These are phyloP conservation scores for Curvularia verruculosa DNA, from an alignment of 2,329 filamentous ascomycete genomes.

Conservation along the genomic window DNA sequence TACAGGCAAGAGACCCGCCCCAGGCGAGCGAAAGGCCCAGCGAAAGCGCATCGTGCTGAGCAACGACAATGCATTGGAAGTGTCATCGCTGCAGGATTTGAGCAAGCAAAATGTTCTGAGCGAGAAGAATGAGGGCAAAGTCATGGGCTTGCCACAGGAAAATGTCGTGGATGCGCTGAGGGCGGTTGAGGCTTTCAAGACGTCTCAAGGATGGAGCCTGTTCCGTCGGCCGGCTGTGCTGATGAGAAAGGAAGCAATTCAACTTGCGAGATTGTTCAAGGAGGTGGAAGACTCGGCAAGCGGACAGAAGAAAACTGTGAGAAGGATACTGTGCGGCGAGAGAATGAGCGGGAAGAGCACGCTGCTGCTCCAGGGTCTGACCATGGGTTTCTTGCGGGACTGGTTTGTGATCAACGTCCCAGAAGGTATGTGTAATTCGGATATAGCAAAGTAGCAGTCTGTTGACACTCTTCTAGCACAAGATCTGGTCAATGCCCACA, in stretches of 20 bases:
- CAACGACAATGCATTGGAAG: constrained; percentile 89
- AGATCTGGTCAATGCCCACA: constrained; percentile 79
- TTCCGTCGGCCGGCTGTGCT: constrained; percentile 83
- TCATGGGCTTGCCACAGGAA: constrained; percentile 73
- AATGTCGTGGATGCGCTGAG: constrained; percentile 78
- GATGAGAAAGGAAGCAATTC: constrained; percentile 77
- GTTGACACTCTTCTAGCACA: constrained; percentile 63
- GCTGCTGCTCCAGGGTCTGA: constrained; percentile 80
- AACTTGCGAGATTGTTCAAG: constrained; percentile 61
- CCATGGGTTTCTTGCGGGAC: constrained; percentile 78
- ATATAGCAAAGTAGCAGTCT: background rate
- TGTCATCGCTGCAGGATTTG: constrained; percentile 70
- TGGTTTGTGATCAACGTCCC: constrained; percentile 92
- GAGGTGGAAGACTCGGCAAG: constrained; percentile 63
- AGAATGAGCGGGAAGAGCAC: constrained; percentile 85
- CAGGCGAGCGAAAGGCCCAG: constrained; percentile 84
- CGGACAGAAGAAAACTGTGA: constrained; percentile 60
- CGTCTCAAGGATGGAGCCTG: constrained; percentile 83
- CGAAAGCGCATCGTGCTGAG: constrained; percentile 89
- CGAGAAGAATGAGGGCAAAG: constrained; percentile 62
- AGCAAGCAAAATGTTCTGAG: constrained; percentile 57
- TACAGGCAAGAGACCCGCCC: constrained; percentile 61
- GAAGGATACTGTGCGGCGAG: constrained; percentile 74
- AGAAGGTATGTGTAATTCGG: constrained; percentile 67
- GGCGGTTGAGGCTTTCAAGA: constrained; percentile 88